Base-by-base conservation (phyloP, 305 asterid species). In the Ilex paraguariensis region DNA sequence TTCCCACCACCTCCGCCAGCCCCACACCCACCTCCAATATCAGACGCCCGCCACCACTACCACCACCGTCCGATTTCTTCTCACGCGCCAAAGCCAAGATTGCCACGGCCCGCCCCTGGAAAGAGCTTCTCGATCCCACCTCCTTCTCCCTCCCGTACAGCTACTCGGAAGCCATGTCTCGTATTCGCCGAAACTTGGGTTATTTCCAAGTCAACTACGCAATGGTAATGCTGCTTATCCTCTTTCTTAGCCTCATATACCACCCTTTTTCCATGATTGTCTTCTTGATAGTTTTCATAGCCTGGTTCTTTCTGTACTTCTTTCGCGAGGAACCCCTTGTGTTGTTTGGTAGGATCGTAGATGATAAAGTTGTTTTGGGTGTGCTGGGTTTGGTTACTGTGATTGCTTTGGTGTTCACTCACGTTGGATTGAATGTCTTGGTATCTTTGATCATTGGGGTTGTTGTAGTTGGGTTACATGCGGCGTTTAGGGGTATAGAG, bases 201-300 rank as follows among this genome's bases (percentile, higher is more conserved):
- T 71, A 86, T 75, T 89, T 86, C 78, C 89, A 95, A 66, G 82
- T 82, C 75, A 89, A 86, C 46, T 89, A 89, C 77, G 64, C 84
- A 16, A 66, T 79, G 73, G 36, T 75, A 11, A 62, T 77, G 12
- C 84, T 89, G 0, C 13, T 80, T 2, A 33, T 79, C 10, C 71
- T 89, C 66, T 89, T 86, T 73, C 64, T 82, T 54, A 82, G 95
- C 83, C 74, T 89, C 3, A 12, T 89, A 15, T 89, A 78, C 80
- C 89, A 81, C 33, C 93, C 96, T 57, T 58, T 78, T 53, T 88
- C 96, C 45, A 59, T 88, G 83, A 78, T 88, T 0, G 92, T 86
- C 13, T 88, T 74, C 42, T 2, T 82, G 13, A 44, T 76, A n/a
- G 42, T 83, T 59, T 82, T 73, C 64, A 76, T 70, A 14, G 77